Evolutionary conservation across 2,329 filamentous ascomycete species (phyloP).

Genomic region (Colletotrichum liriopes): DNA sequence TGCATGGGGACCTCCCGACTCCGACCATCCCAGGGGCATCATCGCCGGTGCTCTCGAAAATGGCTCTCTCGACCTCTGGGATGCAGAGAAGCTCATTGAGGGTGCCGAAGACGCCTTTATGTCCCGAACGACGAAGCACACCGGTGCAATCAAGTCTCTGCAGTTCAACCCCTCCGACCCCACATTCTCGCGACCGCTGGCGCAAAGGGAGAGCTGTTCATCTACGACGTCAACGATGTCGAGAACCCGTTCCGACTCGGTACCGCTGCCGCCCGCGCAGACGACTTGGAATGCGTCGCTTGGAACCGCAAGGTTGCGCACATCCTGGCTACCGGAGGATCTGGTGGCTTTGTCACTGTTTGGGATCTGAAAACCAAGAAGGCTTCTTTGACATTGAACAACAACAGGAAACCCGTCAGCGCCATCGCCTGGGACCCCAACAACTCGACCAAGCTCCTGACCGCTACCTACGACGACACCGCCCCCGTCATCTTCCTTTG

Average conservation of each 20-base stretch:
- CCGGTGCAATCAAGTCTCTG: conserved; percentile 90
- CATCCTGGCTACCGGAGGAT: conserved; percentile 94
- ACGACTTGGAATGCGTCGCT: conserved; percentile 95
- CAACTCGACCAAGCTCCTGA: conserved; percentile 93
- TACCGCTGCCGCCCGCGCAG: conserved; percentile 87
- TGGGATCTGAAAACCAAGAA: conserved; percentile 99
- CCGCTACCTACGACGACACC: conserved; percentile 90
- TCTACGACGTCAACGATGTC: conserved; percentile 94
- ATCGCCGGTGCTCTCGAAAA: conserved; percentile 97
- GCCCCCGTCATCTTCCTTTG: conserved; percentile 91
- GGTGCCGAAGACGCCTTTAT: conserved; percentile 82
- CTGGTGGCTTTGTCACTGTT: conserved; percentile 94
- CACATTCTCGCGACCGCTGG: conserved; percentile 94
- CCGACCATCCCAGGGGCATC: conserved; percentile 85
- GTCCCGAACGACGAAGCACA: conserved; percentile 90
- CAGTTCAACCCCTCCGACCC: conserved; percentile 95
- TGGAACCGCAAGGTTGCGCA: conserved; percentile 99
- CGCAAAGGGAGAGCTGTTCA: conserved; percentile 94
- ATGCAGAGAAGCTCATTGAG: conserved; percentile 79
- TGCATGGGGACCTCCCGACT: conserved; percentile 89
- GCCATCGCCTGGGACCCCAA: conserved; percentile 98
- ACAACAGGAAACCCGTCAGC: conserved; percentile 94
- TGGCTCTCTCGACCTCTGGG: conserved; percentile 93
- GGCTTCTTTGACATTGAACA: conserved; percentile 95
- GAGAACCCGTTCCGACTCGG: conserved; percentile 91